Evolutionary conservation across 345 rosid genomes (phyloP).

Genomic region (Raphanus sativus): DNA sequence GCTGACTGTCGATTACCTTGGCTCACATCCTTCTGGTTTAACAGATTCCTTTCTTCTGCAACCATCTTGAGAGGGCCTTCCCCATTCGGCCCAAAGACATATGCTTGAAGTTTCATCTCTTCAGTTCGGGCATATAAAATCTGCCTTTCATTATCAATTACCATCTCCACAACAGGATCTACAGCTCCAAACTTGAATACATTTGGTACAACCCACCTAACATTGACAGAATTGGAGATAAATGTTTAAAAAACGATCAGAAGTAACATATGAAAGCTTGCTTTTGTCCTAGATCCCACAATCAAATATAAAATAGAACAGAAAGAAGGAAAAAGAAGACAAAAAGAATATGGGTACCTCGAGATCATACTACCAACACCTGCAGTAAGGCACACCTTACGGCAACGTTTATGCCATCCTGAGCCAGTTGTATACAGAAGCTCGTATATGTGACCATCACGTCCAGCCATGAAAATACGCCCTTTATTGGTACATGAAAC

Average conservation of each 20-base stretch:
- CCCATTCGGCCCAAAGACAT: slow-evolving; percentile 65
- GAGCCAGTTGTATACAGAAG: slow-evolving; percentile 80
- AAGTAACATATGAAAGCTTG: slow-evolving; percentile 1
- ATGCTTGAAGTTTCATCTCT: slow-evolving; percentile 94
- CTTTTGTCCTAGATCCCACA: neutral
- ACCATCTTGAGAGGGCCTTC: slow-evolving; percentile 87
- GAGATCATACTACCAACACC: slow-evolving; percentile 95
- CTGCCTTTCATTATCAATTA: slow-evolving; percentile 89
- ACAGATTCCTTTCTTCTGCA: slow-evolving; percentile 85
- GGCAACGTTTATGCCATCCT: slow-evolving; percentile 87
- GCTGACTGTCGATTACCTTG: slow-evolving; percentile 71
- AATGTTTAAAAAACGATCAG: neutral
- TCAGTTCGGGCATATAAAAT: slow-evolving; percentile 89
- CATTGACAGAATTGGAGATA: slow-evolving; percentile 23
- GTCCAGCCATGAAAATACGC: slow-evolving; percentile 90
- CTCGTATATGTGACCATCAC: slow-evolving; percentile 93
- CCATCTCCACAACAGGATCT: slow-evolving; percentile 90
- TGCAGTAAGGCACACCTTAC: slow-evolving; percentile 91
- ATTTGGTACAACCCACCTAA: slow-evolving; percentile 96
- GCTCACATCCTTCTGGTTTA: slow-evolving; percentile 73
- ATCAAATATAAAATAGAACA: slow-evolving; percentile 13
- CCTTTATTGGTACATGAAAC: slow-evolving; percentile 78
- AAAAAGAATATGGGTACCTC: slow-evolving; percentile 46
- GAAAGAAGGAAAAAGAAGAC: neutral
- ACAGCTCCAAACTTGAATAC: slow-evolving; percentile 93